Evolutionary conservation across 2,329 filamentous ascomycete species (phyloP).

Genomic region (Diaporthe longicolla): DNA sequence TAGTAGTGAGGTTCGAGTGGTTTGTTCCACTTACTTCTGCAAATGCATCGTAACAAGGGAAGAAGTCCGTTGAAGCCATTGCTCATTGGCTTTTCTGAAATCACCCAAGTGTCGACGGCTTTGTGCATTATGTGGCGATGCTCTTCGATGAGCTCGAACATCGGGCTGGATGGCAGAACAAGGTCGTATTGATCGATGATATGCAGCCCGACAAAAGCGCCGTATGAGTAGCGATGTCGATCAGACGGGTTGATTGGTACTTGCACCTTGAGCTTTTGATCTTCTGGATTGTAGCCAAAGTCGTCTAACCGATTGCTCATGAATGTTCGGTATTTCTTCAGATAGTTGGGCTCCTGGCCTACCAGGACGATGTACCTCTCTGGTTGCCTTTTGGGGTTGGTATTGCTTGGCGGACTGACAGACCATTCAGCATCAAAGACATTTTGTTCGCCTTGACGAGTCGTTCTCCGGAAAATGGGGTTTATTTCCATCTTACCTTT

Average conservation of each 20-base stretch:
- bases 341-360: background rate
- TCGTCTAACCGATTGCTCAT: slow-evolving; percentile 9
- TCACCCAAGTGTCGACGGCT: background rate
- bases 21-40: background rate
- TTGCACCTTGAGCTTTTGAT: background rate
- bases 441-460: background rate
- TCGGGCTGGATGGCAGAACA: background rate
- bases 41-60: background rate
- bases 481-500: slow-evolving; percentile 9
- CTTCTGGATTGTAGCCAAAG: background rate
- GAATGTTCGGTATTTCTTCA: background rate
- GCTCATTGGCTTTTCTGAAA: background rate
- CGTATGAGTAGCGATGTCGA: slow-evolving; percentile 10
- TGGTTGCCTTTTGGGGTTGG: slow-evolving; percentile 1
- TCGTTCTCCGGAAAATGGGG: background rate
- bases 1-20: background rate
- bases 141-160: slow-evolving; percentile 2
- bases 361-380: background rate
- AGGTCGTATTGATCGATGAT: background rate
- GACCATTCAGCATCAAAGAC: slow-evolving; percentile 15
- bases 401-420: background rate
- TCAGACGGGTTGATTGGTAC: background rate
- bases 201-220: background rate
- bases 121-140: background rate
- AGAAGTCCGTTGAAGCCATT: background rate